A percentile compares a stretch with the other conserved stretches of the same genome.
phyloP scores from a whole-genome alignment of 305 asterid genomes.

The Solanum aculeatissimum region DNA sequence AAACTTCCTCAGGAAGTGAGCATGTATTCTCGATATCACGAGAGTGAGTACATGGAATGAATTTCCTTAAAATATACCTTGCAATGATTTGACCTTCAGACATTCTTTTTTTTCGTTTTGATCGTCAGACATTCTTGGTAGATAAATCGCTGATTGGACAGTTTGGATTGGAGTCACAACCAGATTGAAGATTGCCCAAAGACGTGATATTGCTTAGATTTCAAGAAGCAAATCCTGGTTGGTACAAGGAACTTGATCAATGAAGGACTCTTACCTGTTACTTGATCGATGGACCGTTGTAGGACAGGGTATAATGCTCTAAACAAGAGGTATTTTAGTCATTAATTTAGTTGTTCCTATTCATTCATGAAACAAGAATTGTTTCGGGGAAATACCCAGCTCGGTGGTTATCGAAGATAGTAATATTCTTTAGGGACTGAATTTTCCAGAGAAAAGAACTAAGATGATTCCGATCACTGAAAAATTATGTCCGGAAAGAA shows the following conservation, averaged over 20 bases:
- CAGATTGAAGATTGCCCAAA: background rate
- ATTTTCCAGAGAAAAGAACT: background rate
- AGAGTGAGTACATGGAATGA: background rate
- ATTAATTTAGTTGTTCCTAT: background rate
- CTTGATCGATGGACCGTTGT: background rate
- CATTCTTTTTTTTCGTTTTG: background rate
- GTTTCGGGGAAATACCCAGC: background rate
- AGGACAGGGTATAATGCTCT: background rate
- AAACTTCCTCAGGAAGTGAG: background rate
- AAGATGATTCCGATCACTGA: background rate
- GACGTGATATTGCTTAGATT: background rate
- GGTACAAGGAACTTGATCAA: background rate
- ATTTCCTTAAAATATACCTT: background rate
- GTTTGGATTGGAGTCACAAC: background rate
- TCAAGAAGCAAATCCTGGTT: background rate
- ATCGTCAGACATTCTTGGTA: background rate
- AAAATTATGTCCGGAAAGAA: background rate
- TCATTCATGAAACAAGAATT: background rate
- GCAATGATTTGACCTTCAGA: background rate
- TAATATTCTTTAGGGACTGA: background rate
- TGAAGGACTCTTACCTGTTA: background rate
- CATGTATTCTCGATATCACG: background rate
- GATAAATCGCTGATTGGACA: background rate
- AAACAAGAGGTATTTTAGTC: background rate
- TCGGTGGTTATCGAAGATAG: background rate